Conservation (phyloP, 2,329 filamentous ascomycete species). For the Mycosphaerella arachidis region DNA sequence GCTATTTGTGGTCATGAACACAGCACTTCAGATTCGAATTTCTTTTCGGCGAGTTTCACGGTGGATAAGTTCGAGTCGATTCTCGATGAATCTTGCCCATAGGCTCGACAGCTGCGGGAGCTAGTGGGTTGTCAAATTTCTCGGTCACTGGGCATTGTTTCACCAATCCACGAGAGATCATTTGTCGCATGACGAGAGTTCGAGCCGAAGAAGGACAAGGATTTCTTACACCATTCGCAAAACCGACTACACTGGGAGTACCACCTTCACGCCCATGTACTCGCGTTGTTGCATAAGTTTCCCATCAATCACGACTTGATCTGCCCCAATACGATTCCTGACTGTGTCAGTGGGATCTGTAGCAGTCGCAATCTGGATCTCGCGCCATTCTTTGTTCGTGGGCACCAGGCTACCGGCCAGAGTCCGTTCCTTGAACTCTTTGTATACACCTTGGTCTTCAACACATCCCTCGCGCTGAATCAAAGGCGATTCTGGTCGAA, state of each 20-base stretch:
- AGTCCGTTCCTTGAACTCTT: constrained; percentile 44
- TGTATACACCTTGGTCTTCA: constrained; percentile 44
- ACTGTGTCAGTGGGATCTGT: constrained; percentile 35
- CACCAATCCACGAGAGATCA: too few relatives aligned
- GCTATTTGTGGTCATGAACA: too few relatives aligned
- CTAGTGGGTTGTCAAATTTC: too few relatives aligned
- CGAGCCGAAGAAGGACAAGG: neutral
- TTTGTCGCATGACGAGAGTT: too few relatives aligned
- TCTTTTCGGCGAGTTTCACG: too few relatives aligned
- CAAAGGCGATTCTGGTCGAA: constrained; percentile 31
- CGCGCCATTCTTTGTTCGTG: constrained; percentile 47
- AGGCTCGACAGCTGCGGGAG: too few relatives aligned
- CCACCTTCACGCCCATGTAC: constrained; percentile 46
- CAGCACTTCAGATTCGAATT: too few relatives aligned
- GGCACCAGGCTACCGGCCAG: constrained; percentile 41
- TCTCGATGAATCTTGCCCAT: too few relatives aligned
- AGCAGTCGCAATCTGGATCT: constrained; percentile 45
- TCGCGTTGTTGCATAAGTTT: constrained; percentile 46
- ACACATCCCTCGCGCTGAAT: constrained; percentile 44
- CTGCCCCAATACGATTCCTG: constrained; percentile 39
- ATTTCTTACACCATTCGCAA: neutral
- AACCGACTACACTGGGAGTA: constrained; percentile 37
- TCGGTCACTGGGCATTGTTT: too few relatives aligned
- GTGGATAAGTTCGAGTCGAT: too few relatives aligned
- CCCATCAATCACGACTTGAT: constrained; percentile 43